Percentiles rank a stretch among this genome's conserved stretches.
Conservation (phyloP, 2,329 filamentous ascomycete species). For the Trichoderma afroharzianum region DNA sequence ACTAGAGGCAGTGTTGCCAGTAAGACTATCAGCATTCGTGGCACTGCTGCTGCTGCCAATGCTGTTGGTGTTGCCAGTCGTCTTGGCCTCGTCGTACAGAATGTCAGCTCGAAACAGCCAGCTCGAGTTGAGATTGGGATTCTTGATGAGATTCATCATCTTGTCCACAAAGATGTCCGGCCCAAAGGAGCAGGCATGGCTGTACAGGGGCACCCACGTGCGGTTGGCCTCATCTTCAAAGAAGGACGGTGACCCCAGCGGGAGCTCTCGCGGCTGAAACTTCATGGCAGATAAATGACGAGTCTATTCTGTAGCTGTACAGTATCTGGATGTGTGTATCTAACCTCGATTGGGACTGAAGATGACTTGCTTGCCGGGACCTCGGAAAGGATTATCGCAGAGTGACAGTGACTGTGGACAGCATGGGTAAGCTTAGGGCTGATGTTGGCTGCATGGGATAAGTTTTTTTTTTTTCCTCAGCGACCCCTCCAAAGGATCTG, state of each 20-base stretch:
- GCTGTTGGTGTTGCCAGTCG: background rate
- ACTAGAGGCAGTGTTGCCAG: background rate
- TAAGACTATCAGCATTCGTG: background rate
- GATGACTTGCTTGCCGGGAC: background rate
- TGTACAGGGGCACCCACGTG: slow-evolving; percentile 53
- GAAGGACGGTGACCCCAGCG: slow-evolving; percentile 25
- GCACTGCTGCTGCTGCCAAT: background rate
- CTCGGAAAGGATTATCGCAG: background rate
- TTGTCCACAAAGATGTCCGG: slow-evolving; percentile 61
- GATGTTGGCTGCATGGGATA: background rate
- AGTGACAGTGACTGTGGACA: background rate
- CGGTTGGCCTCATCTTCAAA: slow-evolving; percentile 27
- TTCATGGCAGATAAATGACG: slow-evolving; percentile 19
- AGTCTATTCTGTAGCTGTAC: background rate
- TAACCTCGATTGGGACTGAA: background rate
- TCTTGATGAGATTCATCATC: slow-evolving; percentile 71
- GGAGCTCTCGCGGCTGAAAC: slow-evolving; percentile 31
- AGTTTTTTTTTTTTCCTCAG: background rate
- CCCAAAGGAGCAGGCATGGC: slow-evolving; percentile 58
- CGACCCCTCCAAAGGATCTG: background rate
- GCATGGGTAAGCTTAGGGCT: background rate
- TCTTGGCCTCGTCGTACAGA: slow-evolving; percentile 39
- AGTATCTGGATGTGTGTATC: background rate
- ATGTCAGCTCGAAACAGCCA: slow-evolving; percentile 79
- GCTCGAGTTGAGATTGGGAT: slow-evolving; percentile 75